Evolutionary conservation across 768 basidiomycete species (phyloP), one percentile per base, ranked within the genome.

Genomic region (Leucocoprinus leucothites): DNA sequence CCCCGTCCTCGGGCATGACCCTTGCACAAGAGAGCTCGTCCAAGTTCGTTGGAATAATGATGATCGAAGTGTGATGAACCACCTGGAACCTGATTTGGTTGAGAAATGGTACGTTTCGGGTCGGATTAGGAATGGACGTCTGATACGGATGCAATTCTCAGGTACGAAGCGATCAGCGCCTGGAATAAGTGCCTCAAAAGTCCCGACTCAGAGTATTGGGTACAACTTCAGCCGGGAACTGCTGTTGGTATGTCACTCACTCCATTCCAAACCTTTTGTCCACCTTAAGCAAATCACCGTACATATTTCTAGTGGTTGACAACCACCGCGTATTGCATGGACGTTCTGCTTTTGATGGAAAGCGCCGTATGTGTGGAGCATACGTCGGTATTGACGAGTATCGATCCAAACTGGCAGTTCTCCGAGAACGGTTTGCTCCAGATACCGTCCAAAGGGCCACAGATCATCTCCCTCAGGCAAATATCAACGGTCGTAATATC

Each of bases 271-370:
- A 18, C 35, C 34, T 13, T 48, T 41, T 38, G 40, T 26, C 21
- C 26, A 18, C 18, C 43, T 18, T 16, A 26, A 13, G 38, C 38
- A 38, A 13, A 21, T 31, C 22, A 28, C 25, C 25, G 46, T 45
- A 46, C 16, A 36, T 56, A 9, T 45, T 47, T 7, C 48, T 21
- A 92, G 92, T 94, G 19, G 77, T 96, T 48, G 88, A 98, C 69
- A 98, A 98, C 66, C 89, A 96, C 69, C 83, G 96, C 19, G 91
- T 98, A 11, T 74, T 98, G 47, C 96, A 98, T 61, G 96, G 96
- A 11, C 86, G 96, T n/a, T 92, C 94, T 0, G 82, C 86, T 1
- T 98, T 97, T 65, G 79, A 82, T 11, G 96, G 96, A 9, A 82
- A 83, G 67, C 82, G 96, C 2, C 81, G 91, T 1, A 92, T 99